These are phyloP conservation scores for Cytospora schulzeri DNA, from an alignment of 2,329 filamentous ascomycete genomes.

Conservation along the genomic window DNA sequence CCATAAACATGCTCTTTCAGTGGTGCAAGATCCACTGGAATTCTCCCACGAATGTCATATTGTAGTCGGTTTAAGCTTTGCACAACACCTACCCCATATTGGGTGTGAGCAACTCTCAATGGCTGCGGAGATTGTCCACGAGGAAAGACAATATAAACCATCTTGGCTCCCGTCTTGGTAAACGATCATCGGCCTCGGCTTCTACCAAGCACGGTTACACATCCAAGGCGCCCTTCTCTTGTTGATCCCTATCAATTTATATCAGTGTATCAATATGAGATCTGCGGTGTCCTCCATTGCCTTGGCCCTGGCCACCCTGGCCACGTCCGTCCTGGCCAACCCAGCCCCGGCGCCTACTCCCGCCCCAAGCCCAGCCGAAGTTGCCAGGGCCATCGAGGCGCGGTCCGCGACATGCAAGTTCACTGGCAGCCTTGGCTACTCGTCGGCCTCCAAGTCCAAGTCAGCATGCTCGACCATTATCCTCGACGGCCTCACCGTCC, in stretches of 20 bases:
- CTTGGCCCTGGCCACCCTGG: constrained; percentile 10
- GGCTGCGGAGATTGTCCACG: neutral
- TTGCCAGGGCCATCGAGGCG: constrained; percentile 19
- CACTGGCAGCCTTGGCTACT: constrained; percentile 45
- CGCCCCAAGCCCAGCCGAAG: constrained; percentile 12
- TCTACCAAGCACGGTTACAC: neutral
- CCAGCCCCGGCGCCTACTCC: constrained; percentile 20
- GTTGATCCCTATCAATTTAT: neutral
- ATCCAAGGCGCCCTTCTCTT: neutral
- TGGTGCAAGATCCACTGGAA: neutral
- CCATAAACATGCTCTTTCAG: too few species aligned
- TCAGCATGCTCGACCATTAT: constrained; percentile 46
- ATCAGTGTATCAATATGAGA: neutral
- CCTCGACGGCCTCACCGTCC: constrained; percentile 40
- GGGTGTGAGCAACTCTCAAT: neutral
- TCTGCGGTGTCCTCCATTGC: neutral
- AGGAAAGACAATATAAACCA: neutral
- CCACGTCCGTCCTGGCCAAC: constrained; percentile 1
- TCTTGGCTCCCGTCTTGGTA: neutral
- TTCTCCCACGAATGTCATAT: neutral
- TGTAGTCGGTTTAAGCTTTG: neutral
- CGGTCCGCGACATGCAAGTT: constrained; percentile 51
- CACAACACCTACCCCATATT: neutral
- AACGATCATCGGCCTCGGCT: neutral
- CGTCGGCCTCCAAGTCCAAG: constrained; percentile 45